Conservation (phyloP, 164 flowering plant species). For the grape (Vitis vinifera) region DNA sequence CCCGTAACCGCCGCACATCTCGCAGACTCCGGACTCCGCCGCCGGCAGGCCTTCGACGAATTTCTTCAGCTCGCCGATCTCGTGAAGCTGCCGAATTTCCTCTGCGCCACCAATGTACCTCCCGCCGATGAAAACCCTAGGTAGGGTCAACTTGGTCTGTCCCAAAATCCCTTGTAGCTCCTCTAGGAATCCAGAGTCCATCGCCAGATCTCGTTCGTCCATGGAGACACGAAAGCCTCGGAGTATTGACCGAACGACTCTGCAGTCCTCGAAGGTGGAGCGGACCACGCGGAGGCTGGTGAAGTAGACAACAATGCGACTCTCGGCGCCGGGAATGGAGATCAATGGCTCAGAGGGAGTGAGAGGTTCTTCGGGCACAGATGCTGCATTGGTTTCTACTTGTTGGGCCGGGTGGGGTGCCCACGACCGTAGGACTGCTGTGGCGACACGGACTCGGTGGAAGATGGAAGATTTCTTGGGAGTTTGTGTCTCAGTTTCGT, state of each 20-base stretch:
- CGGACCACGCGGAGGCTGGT: constrained; percentile 67
- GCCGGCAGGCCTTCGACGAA: constrained; percentile 38
- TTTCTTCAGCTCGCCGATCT: constrained; percentile 59
- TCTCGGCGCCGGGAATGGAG: constrained; percentile 39
- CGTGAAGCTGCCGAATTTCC: constrained; percentile 53
- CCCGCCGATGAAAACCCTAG: constrained; percentile 63
- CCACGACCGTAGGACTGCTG: constrained; percentile 30
- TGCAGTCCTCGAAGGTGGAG: constrained; percentile 63
- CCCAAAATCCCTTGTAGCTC: constrained; percentile 47
- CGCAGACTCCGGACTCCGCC: constrained; percentile 35
- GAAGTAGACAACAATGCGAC: constrained; percentile 52
- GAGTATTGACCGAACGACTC: constrained; percentile 46
- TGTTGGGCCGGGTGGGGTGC: constrained; percentile 5
- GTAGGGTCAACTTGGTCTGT: constrained; percentile 27
- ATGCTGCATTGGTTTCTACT: too few species aligned
- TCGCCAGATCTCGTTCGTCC: constrained; percentile 71
- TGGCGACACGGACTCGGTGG: constrained; percentile 39
- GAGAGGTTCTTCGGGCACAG: neutral
- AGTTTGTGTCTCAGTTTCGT: constrained; percentile 9
- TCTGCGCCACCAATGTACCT: constrained; percentile 64
- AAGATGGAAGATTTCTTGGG: constrained; percentile 18
- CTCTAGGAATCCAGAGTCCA: constrained; percentile 46
- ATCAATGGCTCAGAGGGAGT: constrained; percentile 8
- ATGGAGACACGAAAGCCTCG: constrained; percentile 40
- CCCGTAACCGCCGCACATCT: constrained; percentile 45